These are phyloP conservation scores for Phytophthora podocarpi DNA, from an alignment of 352 stramenopile species.

Conservation along the genomic window DNA sequence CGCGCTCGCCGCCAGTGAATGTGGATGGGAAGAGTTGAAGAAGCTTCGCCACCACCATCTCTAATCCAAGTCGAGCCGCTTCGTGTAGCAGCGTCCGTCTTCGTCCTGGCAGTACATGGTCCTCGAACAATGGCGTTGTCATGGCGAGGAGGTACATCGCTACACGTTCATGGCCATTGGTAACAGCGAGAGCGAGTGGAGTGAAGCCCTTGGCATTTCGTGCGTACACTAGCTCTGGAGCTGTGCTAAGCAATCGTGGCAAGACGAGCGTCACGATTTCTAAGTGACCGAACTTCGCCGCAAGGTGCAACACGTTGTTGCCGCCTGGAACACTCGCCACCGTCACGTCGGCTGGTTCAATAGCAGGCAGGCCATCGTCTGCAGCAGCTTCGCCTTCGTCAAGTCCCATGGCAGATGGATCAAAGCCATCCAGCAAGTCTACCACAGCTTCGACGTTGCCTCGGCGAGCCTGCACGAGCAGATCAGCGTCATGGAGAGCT, in stretches of 20 bases:
- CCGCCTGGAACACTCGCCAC: slow-evolving; percentile 25
- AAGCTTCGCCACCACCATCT: slow-evolving; percentile 50
- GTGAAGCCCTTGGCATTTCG: slow-evolving; percentile 47
- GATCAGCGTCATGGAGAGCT: slow-evolving; percentile 44
- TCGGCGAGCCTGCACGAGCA: slow-evolving; percentile 56
- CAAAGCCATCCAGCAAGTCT: slow-evolving; percentile 67
- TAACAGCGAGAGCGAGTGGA: slow-evolving; percentile 55
- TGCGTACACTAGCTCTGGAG: slow-evolving; percentile 41
- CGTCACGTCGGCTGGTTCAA: slow-evolving; percentile 44
- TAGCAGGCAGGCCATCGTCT: slow-evolving; percentile 8
- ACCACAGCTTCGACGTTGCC: slow-evolving; percentile 62
- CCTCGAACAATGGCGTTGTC: slow-evolving; percentile 45
- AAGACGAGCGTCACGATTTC: slow-evolving; percentile 58
- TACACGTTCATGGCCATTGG: slow-evolving; percentile 51
- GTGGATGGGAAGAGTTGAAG: slow-evolving; percentile 52
- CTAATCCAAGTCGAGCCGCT: slow-evolving; percentile 49
- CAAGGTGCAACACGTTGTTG: slow-evolving; percentile 61
- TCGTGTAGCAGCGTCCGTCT: slow-evolving; percentile 54
- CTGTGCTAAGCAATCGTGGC: slow-evolving; percentile 36
- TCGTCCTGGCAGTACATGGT: slow-evolving; percentile 19
- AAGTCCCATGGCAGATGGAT: slow-evolving; percentile 24
- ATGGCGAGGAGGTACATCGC: slow-evolving; percentile 65
- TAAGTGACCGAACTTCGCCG: slow-evolving; percentile 51
- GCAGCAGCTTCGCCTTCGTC: neutral
- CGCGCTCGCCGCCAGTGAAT: slow-evolving; percentile 44